Percentiles rank a stretch among this genome's conserved stretches.
Conservation (phyloP, 2,329 filamentous ascomycete species). For the Colletotrichum nymphaeae region DNA sequence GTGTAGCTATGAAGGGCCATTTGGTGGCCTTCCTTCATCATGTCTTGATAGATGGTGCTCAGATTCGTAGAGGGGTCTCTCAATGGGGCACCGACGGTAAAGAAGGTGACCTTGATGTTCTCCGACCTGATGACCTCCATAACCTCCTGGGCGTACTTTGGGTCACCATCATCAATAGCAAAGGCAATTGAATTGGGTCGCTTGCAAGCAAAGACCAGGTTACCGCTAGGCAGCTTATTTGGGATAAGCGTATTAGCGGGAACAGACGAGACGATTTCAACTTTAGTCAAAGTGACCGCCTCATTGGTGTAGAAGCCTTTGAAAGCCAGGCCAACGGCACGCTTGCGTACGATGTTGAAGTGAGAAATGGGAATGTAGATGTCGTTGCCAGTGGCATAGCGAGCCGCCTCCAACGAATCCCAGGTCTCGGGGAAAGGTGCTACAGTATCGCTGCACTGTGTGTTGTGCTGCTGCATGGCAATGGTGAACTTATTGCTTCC, state of each 20-base stretch:
- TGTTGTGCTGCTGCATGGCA: constrained; percentile 75
- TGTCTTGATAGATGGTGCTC: constrained; percentile 72
- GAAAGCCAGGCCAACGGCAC: constrained; percentile 69
- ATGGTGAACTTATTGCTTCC: constrained; percentile 73
- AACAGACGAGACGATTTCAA: constrained; percentile 69
- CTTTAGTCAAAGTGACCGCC: constrained; percentile 61
- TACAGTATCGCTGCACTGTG: constrained; percentile 63
- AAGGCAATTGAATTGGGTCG: constrained; percentile 78
- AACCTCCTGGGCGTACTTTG: constrained; percentile 51
- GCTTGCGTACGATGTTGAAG: constrained; percentile 70
- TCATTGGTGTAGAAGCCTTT: constrained; percentile 71
- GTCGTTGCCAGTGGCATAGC: constrained; percentile 65
- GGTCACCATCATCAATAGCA: constrained; percentile 77
- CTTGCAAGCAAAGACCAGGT: constrained; percentile 72
- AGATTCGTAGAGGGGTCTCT: constrained; percentile 70
- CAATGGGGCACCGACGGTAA: constrained; percentile 74
- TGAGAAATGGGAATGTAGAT: constrained; percentile 76
- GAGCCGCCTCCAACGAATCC: constrained; percentile 74
- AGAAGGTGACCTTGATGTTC: constrained; percentile 76
- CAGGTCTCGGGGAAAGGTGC: constrained; percentile 74
- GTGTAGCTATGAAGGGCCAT: constrained; percentile 76
- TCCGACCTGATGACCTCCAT: constrained; percentile 72
- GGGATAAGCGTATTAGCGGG: constrained; percentile 66
- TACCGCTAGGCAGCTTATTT: constrained; percentile 69
- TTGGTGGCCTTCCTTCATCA: constrained; percentile 72